Evolutionary conservation across 257 asterid species (phyloP).

Genomic region (Solanum pinnatisectum): DNA sequence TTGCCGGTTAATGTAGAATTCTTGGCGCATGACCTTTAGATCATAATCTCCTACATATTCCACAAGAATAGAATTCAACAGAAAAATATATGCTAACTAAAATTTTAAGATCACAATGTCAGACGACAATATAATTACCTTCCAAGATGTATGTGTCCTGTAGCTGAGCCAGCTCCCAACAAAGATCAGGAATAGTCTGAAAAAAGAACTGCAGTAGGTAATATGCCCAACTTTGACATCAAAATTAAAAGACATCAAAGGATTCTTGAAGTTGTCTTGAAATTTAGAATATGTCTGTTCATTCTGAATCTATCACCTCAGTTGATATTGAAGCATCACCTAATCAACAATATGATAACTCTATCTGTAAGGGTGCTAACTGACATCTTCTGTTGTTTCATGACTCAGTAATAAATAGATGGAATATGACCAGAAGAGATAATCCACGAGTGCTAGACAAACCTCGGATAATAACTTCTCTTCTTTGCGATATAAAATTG

Average conservation of each 20-base stretch:
- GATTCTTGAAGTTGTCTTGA: background rate
- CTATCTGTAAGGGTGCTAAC: background rate
- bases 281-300: background rate
- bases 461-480: conserved; percentile 91
- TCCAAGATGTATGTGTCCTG: conserved; percentile 97
- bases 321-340: background rate
- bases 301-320: background rate
- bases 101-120: background rate
- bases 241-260: background rate
- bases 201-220: conserved; percentile 15
- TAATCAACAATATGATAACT: background rate
- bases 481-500: conserved; percentile 76
- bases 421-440: background rate
- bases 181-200: conserved; percentile 91
- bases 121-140: conserved; percentile 31
- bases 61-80: background rate
- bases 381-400: background rate
- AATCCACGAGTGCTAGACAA: conserved; percentile 9
- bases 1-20: conserved; percentile 83
- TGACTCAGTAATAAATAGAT: background rate
- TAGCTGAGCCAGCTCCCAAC: conserved; percentile 96
- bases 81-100: background rate
- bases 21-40: conserved; percentile 99
- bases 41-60: conserved; percentile 75
- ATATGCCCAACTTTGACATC: background rate